Percentiles rank a stretch among this genome's conserved stretches.
Conservation (phyloP, 1,284 basidiomycete species). For the Tetrapyrgos nigripes region DNA sequence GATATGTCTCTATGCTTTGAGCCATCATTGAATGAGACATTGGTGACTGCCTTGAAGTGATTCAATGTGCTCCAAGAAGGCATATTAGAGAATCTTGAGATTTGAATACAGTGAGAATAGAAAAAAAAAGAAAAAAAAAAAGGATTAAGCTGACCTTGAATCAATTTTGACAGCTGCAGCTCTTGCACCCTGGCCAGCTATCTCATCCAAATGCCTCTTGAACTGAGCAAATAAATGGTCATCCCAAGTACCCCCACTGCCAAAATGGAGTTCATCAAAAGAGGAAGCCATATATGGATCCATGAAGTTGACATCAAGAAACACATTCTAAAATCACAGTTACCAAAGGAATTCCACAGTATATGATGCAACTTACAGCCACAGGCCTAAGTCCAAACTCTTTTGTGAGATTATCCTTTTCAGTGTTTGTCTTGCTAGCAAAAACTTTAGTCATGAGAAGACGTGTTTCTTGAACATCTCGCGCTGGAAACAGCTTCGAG, state of each 20-base stretch:
- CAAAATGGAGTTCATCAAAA: constrained; percentile 44
- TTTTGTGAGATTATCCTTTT: constrained; percentile 31
- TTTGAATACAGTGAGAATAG: background rate
- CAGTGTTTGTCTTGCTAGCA: constrained; percentile 8
- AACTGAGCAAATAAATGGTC: constrained; percentile 35
- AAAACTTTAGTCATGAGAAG: constrained; percentile 18
- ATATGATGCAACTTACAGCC: constrained; percentile 29
- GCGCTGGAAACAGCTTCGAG: constrained; percentile 8
- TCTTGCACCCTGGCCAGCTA: background rate
- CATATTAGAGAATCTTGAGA: constrained; percentile 28
- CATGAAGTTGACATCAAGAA: constrained; percentile 33
- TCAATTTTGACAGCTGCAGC: background rate
- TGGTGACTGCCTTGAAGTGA: constrained; percentile 35
- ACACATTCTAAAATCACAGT: constrained; percentile 36
- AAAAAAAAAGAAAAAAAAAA: background rate
- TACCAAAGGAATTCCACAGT: background rate
- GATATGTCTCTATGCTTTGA: background rate
- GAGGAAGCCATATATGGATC: constrained; percentile 38
- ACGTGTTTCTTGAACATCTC: constrained; percentile 22
- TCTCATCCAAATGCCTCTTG: constrained; percentile 15
- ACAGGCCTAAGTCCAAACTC: constrained; percentile 34
- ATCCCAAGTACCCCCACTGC: constrained; percentile 37
- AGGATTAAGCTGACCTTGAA: background rate
- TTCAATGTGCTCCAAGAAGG: constrained; percentile 41
- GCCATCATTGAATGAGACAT: constrained; percentile 40